A percentile compares a stretch with the other conserved stretches of the same genome.
These are phyloP conservation scores for Pseudocercospora macadamiae DNA, from an alignment of 2,329 filamentous ascomycete genomes.

Conservation along the genomic window DNA sequence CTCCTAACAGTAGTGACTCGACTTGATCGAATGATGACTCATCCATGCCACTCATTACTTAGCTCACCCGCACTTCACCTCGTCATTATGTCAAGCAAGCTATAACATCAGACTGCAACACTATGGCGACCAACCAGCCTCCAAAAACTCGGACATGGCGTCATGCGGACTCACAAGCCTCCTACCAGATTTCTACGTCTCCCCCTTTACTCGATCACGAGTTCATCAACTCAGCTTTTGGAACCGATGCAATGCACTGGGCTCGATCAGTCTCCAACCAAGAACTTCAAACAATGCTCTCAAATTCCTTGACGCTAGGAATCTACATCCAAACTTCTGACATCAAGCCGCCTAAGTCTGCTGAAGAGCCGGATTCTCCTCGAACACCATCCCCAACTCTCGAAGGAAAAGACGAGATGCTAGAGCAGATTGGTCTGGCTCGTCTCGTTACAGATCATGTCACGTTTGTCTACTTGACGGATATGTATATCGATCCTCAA, in stretches of 20 bases:
- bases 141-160: neutral
- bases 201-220: conserved; percentile 22
- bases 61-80: no score
- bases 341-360: conserved; percentile 12
- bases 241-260: conserved; percentile 36
- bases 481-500: conserved; percentile 31
- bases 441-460: conserved; percentile 35
- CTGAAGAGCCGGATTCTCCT: conserved; percentile 28
- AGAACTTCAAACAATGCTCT: conserved; percentile 27
- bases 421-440: conserved; percentile 34
- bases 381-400: conserved; percentile 30
- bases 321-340: conserved; percentile 23
- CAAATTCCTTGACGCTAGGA: conserved; percentile 33
- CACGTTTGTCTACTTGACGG: conserved; percentile 32
- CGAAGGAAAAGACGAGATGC: conserved; percentile 13
- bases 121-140: neutral
- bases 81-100: no score
- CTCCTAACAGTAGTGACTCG: no score
- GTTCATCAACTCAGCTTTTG: conserved; percentile 35
- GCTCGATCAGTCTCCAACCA: conserved; percentile 27
- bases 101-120: neutral
- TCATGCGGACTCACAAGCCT: neutral
- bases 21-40: no score
- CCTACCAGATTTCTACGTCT: conserved; percentile 25
- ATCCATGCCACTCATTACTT: no score